A percentile compares a stretch with the other conserved stretches of the same genome.
phyloP scores from a whole-genome alignment of 108 stramenopile species.

The Cyclotella atomus region DNA sequence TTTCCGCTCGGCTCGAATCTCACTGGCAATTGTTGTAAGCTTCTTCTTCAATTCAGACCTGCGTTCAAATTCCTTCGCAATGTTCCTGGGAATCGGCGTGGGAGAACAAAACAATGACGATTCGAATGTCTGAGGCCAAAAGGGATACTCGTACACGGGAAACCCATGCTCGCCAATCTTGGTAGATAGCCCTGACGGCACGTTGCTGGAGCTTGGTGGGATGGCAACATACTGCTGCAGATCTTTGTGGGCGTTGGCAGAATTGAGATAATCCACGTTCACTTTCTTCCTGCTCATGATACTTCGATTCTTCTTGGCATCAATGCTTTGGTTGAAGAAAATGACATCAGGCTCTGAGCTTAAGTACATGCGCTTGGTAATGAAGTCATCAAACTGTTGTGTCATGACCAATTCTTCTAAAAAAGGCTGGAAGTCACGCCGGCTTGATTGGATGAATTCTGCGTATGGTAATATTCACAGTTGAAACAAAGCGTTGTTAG shows the following conservation, averaged over 20 bases:
- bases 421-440: constrained; percentile 66
- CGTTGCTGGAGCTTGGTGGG: constrained; percentile 46
- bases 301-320: constrained; percentile 5
- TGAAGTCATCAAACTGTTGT: constrained; percentile 90
- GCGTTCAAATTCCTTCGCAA: constrained; percentile 83
- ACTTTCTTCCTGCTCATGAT: constrained; percentile 8
- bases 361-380: constrained; percentile 83
- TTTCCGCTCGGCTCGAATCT: neutral
- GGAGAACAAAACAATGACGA: constrained; percentile 60
- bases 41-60: constrained; percentile 56
- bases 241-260: constrained; percentile 74
- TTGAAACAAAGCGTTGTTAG: too few species aligned
- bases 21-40: neutral
- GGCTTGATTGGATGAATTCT: constrained; percentile 66
- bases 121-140: constrained; percentile 78
- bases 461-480: too few species aligned
- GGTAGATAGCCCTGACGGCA: constrained; percentile 19
- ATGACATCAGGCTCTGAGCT: constrained; percentile 70
- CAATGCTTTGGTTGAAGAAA: constrained; percentile 85
- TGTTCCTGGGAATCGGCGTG: constrained; percentile 77
- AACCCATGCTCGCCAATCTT: constrained; percentile 15
- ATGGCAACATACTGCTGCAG: constrained; percentile 68
- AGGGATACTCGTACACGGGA: constrained; percentile 59
- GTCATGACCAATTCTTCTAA: constrained; percentile 69
- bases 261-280: constrained; percentile 72